These are phyloP conservation scores for Pseudoperonospora humuli DNA, from an alignment of 352 stramenopile genomes.

Conservation along the genomic window DNA sequence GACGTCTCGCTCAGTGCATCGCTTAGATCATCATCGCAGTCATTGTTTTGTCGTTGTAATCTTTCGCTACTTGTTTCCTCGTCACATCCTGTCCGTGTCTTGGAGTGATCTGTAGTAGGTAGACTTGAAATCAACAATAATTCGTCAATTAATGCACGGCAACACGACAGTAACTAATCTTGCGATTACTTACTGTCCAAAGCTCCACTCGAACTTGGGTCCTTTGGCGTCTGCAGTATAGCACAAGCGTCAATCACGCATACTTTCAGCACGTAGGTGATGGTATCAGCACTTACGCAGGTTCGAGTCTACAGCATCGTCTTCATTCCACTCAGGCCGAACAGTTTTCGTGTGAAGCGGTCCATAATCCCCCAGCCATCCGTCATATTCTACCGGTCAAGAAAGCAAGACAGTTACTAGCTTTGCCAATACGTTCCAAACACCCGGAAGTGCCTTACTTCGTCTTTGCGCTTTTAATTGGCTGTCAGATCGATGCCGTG, in stretches of 20 bases:
- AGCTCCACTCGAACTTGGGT: constrained; percentile 56
- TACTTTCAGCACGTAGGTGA: no score
- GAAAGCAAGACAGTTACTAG: neutral
- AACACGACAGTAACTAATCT: neutral
- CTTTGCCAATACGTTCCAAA: neutral
- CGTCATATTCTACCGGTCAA: constrained; percentile 42
- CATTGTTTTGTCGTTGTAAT: constrained; percentile 1
- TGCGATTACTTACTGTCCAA: constrained; percentile 48
- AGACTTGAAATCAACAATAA: constrained; percentile 13
- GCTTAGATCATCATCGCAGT: constrained; percentile 20
- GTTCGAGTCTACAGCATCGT: constrained; percentile 17
- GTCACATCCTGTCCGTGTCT: neutral
- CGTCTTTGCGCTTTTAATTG: constrained; percentile 15
- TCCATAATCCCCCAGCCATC: constrained; percentile 71
- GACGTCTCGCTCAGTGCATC: constrained; percentile 30
- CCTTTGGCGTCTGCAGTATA: constrained; percentile 6
- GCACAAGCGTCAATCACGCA: no score
- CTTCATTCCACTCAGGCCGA: constrained; percentile 36
- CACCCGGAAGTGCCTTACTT: constrained; percentile 9
- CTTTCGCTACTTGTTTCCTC: constrained; percentile 5
- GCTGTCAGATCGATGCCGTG: constrained; percentile 2
- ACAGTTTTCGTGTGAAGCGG: constrained; percentile 68
- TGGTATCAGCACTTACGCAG: constrained; percentile 13
- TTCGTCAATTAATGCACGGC: neutral
- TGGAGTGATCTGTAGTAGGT: constrained; percentile 1